Base-by-base conservation (phyloP, 768 basidiomycete genomes). In the Lactarius vividus region DNA sequence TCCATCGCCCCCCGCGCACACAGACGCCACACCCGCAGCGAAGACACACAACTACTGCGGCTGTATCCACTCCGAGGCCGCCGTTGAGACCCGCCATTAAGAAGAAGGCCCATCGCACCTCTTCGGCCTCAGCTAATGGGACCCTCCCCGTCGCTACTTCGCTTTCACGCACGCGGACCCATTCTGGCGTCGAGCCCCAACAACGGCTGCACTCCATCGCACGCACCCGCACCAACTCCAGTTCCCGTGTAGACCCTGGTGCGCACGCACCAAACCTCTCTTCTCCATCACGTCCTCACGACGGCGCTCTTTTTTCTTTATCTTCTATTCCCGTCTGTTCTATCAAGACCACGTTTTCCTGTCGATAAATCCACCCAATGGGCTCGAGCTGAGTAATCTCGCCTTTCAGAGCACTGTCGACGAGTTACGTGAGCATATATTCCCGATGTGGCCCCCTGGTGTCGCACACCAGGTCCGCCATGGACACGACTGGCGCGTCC, bases 271-370 rank as follows among this genome's bases (percentile, higher is more conserved):
- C 11, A 31, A 13, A 16, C 28, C 39, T 39, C 15, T 57, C 28
- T 52, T 44, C 29, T n/a, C 37, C 55, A 56, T 39, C 55, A 54
- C 42, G 40, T 49, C 61, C 52, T 59, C 26, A 46, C 63, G 33
- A 59, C 57, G 18, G n/a, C 52, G 29, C 35, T n/a, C 10, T 62
- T 57, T 54, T 59, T 59, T 35, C 10, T 61, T 16, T 40, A 23
- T 44, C 39, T 39, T 54, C 20, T 16, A 1, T 39, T 16, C 39
- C 31, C 28, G 31, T 61, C 26, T 23, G 46, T 28, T 46, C 57
- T 58, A n/a, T 61, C 65, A 57, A 92, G 90, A 85, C 69, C 89
- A 92, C 72, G 80, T 91, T 78, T 87, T 91, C 72, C 77, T 92
- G 57, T 84, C 87, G 28, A 85, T 92, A 71, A 81, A 82, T 65